These are phyloP conservation scores for Massarina eburnea DNA, from an alignment of 2,329 filamentous ascomycete species.

Conservation along the genomic window DNA sequence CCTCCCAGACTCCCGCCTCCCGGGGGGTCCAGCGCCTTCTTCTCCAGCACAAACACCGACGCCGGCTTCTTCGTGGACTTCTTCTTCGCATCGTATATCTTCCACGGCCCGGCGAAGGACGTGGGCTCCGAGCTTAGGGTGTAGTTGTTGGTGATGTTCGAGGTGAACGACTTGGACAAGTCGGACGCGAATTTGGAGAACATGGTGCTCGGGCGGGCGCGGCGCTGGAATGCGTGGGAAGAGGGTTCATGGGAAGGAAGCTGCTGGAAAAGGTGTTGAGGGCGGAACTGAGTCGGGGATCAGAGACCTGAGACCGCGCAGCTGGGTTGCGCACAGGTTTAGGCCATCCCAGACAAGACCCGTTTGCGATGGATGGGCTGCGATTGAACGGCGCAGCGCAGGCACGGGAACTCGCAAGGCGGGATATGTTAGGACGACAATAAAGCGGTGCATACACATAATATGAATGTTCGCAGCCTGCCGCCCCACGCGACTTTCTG, in stretches of 20 bases:
- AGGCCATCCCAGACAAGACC: background rate
- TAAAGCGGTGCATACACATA: background rate
- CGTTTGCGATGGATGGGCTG: conserved; percentile 1
- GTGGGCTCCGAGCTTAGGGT: conserved; percentile 73
- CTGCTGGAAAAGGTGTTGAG: conserved; percentile 8
- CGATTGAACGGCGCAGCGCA: conserved; percentile 1
- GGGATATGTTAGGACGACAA: background rate
- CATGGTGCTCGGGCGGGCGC: conserved; percentile 60
- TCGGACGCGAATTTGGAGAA: conserved; percentile 68
- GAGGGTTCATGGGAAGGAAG: conserved; percentile 25
- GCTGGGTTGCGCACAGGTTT: conserved; percentile 11
- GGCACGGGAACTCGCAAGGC: background rate
- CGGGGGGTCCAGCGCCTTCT: conserved; percentile 76
- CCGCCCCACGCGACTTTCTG: background rate
- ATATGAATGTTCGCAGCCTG: background rate
- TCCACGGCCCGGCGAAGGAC: conserved; percentile 90
- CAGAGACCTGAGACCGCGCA: conserved; percentile 12
- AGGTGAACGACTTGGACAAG: conserved; percentile 86
- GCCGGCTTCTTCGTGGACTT: conserved; percentile 88
- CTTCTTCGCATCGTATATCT: conserved; percentile 96
- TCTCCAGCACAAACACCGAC: conserved; percentile 93
- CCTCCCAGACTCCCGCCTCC: conserved; percentile 59
- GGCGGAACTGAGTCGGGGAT: conserved; percentile 15
- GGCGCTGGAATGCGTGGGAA: conserved; percentile 23
- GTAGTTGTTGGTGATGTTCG: conserved; percentile 93